A percentile compares a stretch with the other conserved stretches of the same genome.
Conservation (phyloP, 441 rosid species). For the Euphorbia corollata region DNA sequence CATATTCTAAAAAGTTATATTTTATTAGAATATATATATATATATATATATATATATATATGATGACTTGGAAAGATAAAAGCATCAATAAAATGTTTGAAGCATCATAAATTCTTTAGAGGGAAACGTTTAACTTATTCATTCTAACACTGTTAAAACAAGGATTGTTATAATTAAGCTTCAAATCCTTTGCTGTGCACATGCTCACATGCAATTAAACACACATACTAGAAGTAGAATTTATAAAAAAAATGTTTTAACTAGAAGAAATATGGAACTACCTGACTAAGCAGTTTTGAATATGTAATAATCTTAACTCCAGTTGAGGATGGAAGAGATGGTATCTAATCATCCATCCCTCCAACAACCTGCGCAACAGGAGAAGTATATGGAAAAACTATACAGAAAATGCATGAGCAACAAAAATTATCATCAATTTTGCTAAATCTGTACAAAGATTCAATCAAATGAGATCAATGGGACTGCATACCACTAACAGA, state of each 20-base stretch:
- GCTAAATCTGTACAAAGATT: constrained; percentile 15
- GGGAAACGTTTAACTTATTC: neutral
- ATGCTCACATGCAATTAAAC: neutral
- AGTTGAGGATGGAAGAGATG: constrained; percentile 67
- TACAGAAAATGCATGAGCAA: neutral
- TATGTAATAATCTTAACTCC: constrained; percentile 70
- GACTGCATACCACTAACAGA: constrained; percentile 74
- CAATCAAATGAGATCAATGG: constrained; percentile 17
- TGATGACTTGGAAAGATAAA: neutral
- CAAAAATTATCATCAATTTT: constrained; percentile 1
- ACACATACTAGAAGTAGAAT: constrained; percentile 2
- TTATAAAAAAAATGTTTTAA: neutral
- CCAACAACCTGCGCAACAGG: constrained; percentile 73
- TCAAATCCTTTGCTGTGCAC: neutral
- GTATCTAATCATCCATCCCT: constrained; percentile 75
- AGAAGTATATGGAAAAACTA: constrained; percentile 20
- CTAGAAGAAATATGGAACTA: constrained; percentile 27
- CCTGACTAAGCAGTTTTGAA: constrained; percentile 78
- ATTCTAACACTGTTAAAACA: neutral
- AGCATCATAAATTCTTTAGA: neutral
- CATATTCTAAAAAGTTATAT: neutral
- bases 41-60: no score
- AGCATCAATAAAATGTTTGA: neutral
- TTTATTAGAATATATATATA: neutral
- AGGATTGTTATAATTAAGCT: neutral